A percentile compares a stretch with the other conserved stretches of the same genome.
Evolutionary conservation across 257 asterid species (phyloP).

Genomic region (Solanum piurae): DNA sequence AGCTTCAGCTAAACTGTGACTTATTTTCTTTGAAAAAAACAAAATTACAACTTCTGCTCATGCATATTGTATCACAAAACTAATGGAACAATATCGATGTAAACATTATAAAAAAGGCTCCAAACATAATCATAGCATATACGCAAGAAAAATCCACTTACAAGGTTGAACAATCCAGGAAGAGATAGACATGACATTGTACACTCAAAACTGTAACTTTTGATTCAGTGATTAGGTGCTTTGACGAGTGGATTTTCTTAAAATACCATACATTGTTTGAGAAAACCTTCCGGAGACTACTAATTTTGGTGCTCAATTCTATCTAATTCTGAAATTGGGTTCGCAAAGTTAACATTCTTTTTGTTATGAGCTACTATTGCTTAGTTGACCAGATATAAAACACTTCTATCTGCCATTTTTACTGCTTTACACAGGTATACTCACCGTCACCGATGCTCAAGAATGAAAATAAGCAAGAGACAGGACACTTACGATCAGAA

Average conservation of each 20-base stretch:
- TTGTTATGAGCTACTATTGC: not conserved
- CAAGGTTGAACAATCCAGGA: not conserved
- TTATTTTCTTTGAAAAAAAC: not conserved
- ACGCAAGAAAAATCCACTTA: not conserved
- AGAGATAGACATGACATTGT: not conserved
- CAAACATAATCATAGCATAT: not conserved
- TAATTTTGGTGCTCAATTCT: not conserved
- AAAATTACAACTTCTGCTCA: not conserved
- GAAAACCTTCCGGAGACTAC: not conserved
- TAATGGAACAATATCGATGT: not conserved
- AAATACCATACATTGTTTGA: not conserved
- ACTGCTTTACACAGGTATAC: not conserved
- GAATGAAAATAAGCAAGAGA: not conserved
- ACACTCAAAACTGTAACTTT: not conserved
- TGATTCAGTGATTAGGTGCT: not conserved
- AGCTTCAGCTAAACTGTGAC: not conserved
- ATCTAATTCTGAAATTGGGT: not conserved
- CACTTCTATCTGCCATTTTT: not conserved
- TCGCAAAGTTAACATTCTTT: not conserved
- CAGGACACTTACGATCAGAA: conserved; percentile 72
- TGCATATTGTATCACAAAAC: not conserved
- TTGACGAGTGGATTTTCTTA: not conserved
- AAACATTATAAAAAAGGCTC: not conserved
- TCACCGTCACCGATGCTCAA: not conserved
- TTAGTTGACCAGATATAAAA: not conserved